Evolutionary conservation across 2,329 filamentous ascomycete genomes (phyloP), one percentile per base, ranked within the genome.

Genomic region (Monosporascus sp.): DNA sequence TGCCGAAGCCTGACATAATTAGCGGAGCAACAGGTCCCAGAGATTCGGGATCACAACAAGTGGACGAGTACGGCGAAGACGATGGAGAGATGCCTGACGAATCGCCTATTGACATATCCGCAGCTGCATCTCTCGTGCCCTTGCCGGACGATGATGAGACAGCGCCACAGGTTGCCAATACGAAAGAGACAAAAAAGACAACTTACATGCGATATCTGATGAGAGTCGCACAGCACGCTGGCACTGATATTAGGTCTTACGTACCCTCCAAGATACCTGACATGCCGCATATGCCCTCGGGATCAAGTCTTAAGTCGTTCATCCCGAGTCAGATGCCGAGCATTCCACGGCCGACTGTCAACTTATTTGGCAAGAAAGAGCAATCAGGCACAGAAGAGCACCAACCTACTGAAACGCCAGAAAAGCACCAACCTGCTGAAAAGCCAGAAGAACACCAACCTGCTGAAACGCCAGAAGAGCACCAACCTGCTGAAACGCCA

Each of bases 81-180:
- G 52, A 62, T 2, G 58, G 53, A 11, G 57, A 59, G 2, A 52
- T 73, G 1, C 71, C 68, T 1, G 70, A 72, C 43, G 65, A 71
- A 54, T 78, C 77, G 1, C 78, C 78, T 3, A 70, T 81, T 39
- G 78, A 81, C 53, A 80, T 81, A 35, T 75, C 77, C 0, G 77
- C 77, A 0, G 77, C 78, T 0, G 77, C 78, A 1, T 75, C 77
- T 0, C 65, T 79, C 2, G 75, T 78, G 0, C 76, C 77, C 0
- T 62, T 79, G 0, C 77, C 78, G 0, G 70, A 70, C 20, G 75
- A 75, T 20, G 66, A 71, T 18, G 68, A 71, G 6, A 63, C 57
- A 9, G 35, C 51, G 1, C 64, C 66, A 0, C 67, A 69, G 1
- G 60, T 70, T 14, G 58, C 60, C 11, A 66, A 66, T 37, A 65